These are phyloP conservation scores for Starmerella apis DNA, from an alignment of 805 yeast genomes.

Conservation along the genomic window DNA sequence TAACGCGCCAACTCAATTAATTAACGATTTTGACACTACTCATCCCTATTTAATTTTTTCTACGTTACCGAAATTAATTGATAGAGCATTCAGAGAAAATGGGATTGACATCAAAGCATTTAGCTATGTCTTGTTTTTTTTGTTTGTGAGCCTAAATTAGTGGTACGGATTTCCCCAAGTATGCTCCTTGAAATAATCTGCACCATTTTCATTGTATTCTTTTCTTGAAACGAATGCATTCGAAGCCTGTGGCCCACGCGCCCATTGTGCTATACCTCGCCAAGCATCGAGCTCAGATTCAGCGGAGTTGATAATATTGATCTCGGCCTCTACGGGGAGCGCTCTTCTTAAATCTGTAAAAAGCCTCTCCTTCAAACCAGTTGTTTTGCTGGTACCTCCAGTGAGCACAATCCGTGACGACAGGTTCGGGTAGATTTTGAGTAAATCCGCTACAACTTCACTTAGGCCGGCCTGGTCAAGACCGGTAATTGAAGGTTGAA, in stretches of 20 bases:
- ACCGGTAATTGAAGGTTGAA: conserved; percentile 91
- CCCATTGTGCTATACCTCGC: conserved; percentile 87
- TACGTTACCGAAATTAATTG: too few species aligned
- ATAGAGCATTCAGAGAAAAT: too few species aligned
- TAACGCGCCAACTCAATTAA: background rate
- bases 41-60: too few species aligned
- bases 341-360: conserved; percentile 55
- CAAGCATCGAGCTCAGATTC: conserved; percentile 77
- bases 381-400: conserved; percentile 69
- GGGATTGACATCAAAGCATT: too few species aligned
- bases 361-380: conserved; percentile 60
- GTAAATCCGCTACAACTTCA: conserved; percentile 60
- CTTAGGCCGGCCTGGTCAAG: conserved; percentile 90
- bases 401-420: conserved; percentile 61
- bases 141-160: too few species aligned
- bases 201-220: conserved; percentile 82
- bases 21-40: too few species aligned
- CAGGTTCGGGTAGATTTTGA: conserved; percentile 37
- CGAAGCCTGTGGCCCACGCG: conserved; percentile 32
- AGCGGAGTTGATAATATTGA: conserved; percentile 51
- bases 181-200: conserved; percentile 44
- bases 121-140: too few species aligned
- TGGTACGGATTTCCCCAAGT: conserved; percentile 13
- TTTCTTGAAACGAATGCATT: conserved; percentile 47
- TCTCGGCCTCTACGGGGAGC: conserved; percentile 56